A percentile compares a stretch with the other conserved stretches of the same genome.
Evolutionary conservation across 1,284 basidiomycete genomes (phyloP).

Genomic region (Marasmius tenuissimus): DNA sequence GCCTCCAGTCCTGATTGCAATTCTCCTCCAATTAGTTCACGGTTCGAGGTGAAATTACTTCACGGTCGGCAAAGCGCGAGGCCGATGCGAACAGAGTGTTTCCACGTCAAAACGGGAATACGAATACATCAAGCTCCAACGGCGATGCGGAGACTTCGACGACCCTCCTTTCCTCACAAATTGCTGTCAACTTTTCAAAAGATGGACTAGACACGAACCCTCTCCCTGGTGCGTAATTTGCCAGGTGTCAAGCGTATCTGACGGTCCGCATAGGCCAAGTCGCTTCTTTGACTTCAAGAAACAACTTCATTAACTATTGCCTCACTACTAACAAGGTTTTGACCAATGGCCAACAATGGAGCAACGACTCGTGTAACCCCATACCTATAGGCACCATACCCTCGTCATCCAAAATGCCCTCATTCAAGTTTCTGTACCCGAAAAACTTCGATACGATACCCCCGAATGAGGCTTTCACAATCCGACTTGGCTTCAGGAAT

Average conservation of each 20-base stretch:
- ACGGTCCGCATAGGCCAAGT: neutral
- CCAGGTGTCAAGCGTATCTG: neutral
- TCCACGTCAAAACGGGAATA: no score
- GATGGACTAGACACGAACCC: neutral
- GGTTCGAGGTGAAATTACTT: neutral
- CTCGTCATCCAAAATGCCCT: neutral
- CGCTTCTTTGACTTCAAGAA: neutral
- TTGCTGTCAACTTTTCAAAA: neutral
- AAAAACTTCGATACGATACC: neutral
- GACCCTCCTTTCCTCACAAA: no score
- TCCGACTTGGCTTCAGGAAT: neutral
- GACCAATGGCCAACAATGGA: neutral
- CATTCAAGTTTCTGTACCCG: neutral
- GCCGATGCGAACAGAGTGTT: no score
- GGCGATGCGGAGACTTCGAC: no score
- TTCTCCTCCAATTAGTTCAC: neutral
- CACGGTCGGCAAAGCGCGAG: no score
- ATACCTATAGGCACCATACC: neutral
- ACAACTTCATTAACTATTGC: constrained; percentile 7
- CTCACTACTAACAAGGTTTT: neutral
- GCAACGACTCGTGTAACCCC: neutral
- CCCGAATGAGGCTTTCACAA: neutral
- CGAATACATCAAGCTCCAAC: no score
- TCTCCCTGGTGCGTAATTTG: neutral
- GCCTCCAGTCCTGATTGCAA: neutral